A percentile compares a stretch with the other conserved stretches of the same genome.
Evolutionary conservation across 345 rosid species (phyloP).

Genomic region (Viola odorata): DNA sequence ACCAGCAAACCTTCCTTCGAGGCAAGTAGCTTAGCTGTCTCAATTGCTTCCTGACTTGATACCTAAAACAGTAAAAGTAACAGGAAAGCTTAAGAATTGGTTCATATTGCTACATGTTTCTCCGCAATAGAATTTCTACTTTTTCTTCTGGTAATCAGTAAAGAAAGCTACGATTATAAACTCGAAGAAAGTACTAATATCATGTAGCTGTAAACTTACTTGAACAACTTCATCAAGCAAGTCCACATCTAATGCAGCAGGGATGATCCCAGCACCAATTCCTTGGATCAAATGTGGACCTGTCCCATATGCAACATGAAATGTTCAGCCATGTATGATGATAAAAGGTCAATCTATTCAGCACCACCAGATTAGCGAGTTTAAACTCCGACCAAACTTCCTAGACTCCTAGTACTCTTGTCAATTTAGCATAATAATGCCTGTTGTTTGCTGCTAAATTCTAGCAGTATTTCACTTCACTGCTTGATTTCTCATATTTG

Average conservation of each 20-base stretch:
- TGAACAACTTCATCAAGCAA: slow-evolving; percentile 41
- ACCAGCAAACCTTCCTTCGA: slow-evolving; percentile 85
- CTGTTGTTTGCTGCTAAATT: too few relatives aligned
- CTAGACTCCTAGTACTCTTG: not conserved
- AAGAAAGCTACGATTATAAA: too few relatives aligned
- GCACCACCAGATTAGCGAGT: not conserved
- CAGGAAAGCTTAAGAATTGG: not conserved
- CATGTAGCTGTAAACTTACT: slow-evolving; percentile 17
- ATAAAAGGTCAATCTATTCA: not conserved
- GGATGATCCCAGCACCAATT: slow-evolving; percentile 37
- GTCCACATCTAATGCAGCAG: slow-evolving; percentile 28
- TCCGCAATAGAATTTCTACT: not conserved
- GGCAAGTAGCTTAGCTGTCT: slow-evolving; percentile 74
- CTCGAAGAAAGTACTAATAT: not conserved
- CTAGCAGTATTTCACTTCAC: too few relatives aligned
- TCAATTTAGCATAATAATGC: not conserved
- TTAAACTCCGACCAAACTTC: not conserved
- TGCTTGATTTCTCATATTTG: not conserved
- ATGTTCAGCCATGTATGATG: not conserved
- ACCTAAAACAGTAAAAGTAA: slow-evolving; percentile 32
- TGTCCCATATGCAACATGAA: slow-evolving; percentile 4
- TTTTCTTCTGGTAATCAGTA: too few relatives aligned
- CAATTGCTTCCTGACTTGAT: slow-evolving; percentile 82
- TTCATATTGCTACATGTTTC: not conserved
- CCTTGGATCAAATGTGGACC: slow-evolving; percentile 46